Conservation (phyloP, 306 rosid species). For the Calophaca sinica region DNA sequence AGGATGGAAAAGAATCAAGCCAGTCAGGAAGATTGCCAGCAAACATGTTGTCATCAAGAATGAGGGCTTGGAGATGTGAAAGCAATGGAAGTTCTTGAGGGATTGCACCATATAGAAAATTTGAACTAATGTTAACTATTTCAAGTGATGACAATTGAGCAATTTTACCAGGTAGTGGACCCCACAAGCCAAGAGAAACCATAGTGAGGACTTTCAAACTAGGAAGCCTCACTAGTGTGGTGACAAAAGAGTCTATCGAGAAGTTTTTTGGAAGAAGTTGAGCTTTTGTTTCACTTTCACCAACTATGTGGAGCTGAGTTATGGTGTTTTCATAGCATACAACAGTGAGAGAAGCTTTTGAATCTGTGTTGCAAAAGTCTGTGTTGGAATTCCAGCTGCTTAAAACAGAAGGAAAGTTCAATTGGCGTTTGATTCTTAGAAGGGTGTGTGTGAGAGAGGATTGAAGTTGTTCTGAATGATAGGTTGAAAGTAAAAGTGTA, state of each 20-base stretch:
- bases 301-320: constrained; percentile 84
- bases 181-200: constrained; percentile 93
- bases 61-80: constrained; percentile 69
- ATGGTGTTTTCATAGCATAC: constrained; percentile 79
- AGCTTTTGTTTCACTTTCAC: constrained; percentile 60
- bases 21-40: constrained; percentile 68
- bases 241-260: constrained; percentile 66
- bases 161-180: constrained; percentile 75
- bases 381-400: constrained; percentile 65
- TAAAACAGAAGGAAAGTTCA: constrained; percentile 74
- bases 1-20: constrained; percentile 64
- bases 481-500: constrained; percentile 44
- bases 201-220: constrained; percentile 81
- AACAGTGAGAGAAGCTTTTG: constrained; percentile 61
- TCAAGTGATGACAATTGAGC: constrained; percentile 69
- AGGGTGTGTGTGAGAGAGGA: constrained; percentile 69
- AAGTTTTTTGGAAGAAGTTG: constrained; percentile 69
- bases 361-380: constrained; percentile 77
- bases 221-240: constrained; percentile 69
- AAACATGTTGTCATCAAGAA: constrained; percentile 83
- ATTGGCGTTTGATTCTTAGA: constrained; percentile 63
- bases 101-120: constrained; percentile 73
- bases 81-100: constrained; percentile 72
- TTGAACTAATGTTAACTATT: constrained; percentile 82
- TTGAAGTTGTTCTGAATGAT: constrained; percentile 56